These are phyloP conservation scores for Jackrogersella minutella DNA, from an alignment of 495 filamentous ascomycete species.

Conservation along the genomic window DNA sequence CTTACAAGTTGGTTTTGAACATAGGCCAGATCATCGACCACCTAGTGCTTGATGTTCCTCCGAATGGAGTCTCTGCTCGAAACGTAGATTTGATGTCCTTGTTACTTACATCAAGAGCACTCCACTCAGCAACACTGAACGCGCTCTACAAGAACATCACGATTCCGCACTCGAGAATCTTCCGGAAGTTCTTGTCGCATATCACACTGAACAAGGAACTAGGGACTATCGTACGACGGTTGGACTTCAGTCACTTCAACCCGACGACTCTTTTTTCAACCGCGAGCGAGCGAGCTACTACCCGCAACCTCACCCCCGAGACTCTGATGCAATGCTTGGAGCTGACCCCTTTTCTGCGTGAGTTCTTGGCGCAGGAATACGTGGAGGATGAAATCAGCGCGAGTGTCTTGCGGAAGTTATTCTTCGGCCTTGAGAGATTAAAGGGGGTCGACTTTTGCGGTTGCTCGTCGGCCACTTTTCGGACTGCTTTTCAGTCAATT, in stretches of 20 bases:
- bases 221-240: constrained; percentile 78
- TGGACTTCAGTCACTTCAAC: constrained; percentile 91
- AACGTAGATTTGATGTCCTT: constrained; percentile 85
- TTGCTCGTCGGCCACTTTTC: constrained; percentile 75
- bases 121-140: constrained; percentile 78
- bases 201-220: constrained; percentile 72
- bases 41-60: constrained; percentile 77
- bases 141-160: constrained; percentile 86
- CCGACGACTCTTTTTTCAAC: constrained; percentile 82
- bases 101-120: constrained; percentile 75
- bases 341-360: constrained; percentile 77
- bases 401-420: constrained; percentile 74
- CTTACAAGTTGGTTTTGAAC: constrained; percentile 24
- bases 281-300: constrained; percentile 78
- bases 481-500: constrained; percentile 58
- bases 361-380: constrained; percentile 85
- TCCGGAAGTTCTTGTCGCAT: constrained; percentile 82
- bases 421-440: constrained; percentile 74
- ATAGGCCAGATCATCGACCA: constrained; percentile 76
- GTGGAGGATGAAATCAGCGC: constrained; percentile 79
- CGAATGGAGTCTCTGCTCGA: constrained; percentile 77
- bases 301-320: constrained; percentile 80
- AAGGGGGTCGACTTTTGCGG: constrained; percentile 82
- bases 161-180: constrained; percentile 86
- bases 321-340: constrained; percentile 80